phyloP scores from a whole-genome alignment of 352 stramenopile species.

The Paralagenidium karlingii region DNA sequence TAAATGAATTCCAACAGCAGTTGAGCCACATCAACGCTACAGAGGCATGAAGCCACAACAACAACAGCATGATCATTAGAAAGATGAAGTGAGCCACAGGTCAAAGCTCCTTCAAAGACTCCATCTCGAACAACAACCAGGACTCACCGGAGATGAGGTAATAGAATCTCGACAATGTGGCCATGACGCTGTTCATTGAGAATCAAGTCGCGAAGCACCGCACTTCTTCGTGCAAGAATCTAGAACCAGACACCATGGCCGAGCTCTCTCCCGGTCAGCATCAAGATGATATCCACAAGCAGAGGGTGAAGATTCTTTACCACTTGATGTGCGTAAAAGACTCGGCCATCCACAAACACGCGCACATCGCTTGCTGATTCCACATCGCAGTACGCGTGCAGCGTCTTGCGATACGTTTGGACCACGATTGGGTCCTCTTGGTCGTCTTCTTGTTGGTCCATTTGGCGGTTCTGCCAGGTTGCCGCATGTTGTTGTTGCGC shows the following conservation, averaged over 20 bases:
- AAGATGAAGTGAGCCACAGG: background rate
- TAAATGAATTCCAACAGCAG: conserved; percentile 61
- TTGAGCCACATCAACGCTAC: conserved; percentile 31
- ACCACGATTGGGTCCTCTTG: background rate
- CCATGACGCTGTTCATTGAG: conserved; percentile 21
- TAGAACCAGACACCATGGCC: too few species aligned
- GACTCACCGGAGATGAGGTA: conserved; percentile 2
- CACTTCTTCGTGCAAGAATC: conserved; percentile 38
- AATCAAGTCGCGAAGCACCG: conserved; percentile 37
- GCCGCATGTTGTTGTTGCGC: too few species aligned
- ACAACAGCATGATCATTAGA: conserved; percentile 23
- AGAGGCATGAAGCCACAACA: conserved; percentile 34
- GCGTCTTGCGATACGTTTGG: too few species aligned
- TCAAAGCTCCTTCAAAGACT: background rate
- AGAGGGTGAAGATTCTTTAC: background rate
- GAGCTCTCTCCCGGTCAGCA: too few species aligned
- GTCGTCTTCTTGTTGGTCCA: background rate
- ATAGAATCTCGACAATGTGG: conserved; percentile 2
- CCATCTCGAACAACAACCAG: conserved; percentile 3
- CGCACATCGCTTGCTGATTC: conserved; percentile 4
- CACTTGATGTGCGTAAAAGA: conserved; percentile 4
- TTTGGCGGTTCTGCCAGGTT: too few species aligned
- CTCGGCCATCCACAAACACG: conserved; percentile 2
- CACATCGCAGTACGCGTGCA: too few species aligned
- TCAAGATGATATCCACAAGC: background rate